phyloP scores from a whole-genome alignment of 352 stramenopile species.

The Pythium coloratum region DNA sequence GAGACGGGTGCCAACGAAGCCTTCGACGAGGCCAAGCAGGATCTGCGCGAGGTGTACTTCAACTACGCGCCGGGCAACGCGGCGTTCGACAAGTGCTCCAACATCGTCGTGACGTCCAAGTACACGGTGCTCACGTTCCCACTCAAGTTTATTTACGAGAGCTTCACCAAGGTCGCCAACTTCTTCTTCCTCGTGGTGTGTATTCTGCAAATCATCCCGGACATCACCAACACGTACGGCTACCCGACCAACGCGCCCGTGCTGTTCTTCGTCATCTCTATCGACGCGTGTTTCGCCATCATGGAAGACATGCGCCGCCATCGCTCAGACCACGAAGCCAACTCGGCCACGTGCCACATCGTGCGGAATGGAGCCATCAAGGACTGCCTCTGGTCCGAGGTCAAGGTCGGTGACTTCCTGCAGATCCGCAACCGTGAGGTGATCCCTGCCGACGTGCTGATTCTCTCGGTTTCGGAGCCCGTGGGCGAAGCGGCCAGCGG shows the following conservation, averaged over 20 bases:
- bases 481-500: slow-evolving; percentile 65
- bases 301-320: slow-evolving; percentile 87
- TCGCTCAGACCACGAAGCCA: slow-evolving; percentile 79
- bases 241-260: slow-evolving; percentile 75
- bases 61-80: slow-evolving; percentile 71
- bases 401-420: slow-evolving; percentile 86
- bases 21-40: slow-evolving; percentile 25
- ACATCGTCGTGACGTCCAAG: slow-evolving; percentile 90
- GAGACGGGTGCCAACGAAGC: slow-evolving; percentile 12
- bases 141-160: slow-evolving; percentile 88
- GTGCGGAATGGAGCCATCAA: slow-evolving; percentile 67
- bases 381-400: slow-evolving; percentile 74
- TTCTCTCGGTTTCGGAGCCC: slow-evolving; percentile 76
- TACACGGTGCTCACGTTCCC: slow-evolving; percentile 88
- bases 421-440: slow-evolving; percentile 80
- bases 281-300: slow-evolving; percentile 88
- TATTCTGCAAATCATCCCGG: slow-evolving; percentile 82
- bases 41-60: slow-evolving; percentile 68
- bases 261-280: slow-evolving; percentile 89
- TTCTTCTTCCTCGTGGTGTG: slow-evolving; percentile 94
- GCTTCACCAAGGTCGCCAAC: slow-evolving; percentile 90
- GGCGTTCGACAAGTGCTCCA: slow-evolving; percentile 66
- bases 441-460: slow-evolving; percentile 83
- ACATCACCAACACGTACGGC: slow-evolving; percentile 83
- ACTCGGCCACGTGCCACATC: slow-evolving; percentile 71